Evolutionary conservation across 495 filamentous ascomycete species (phyloP), one percentile per base, ranked within the genome.

Genomic region (Lasiosphaeria hispida): DNA sequence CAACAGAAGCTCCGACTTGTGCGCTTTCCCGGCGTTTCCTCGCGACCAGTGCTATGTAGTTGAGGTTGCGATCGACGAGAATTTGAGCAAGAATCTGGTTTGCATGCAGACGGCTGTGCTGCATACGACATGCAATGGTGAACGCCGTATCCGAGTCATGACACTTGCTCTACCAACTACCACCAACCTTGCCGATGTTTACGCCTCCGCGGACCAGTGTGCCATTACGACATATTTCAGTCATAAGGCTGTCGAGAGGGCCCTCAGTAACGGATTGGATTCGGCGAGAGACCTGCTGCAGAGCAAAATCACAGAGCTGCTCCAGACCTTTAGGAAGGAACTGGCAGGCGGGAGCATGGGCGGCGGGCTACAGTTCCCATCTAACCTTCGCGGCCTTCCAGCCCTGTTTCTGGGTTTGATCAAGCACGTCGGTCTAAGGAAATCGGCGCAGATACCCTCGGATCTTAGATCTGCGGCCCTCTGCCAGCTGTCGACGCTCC

Each of bases 31-130:
- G 1, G 94, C 95, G 5, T 97, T 98, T 79, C 94, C 94, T 15
- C 85, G 94, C 68, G 94, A 98, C 68, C 94, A 98, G 68, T 89
- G 88, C 45, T 98, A 97, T 69, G 94, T 97, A n/a, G 94, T 98
- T 37, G 94, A 98, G 68, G 95, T 98, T 53, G 93, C 94, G 7
- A 97, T 98, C 60, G 94, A 98, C 70, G 94, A 98, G 75, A 90
- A 85, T 37, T 77, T 98, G 55, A 85, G 85, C n/a, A 96, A 96
- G 73, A 87, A 87, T n/a, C 86, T 93, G 55, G 88, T 96, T 17
- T 97, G 92, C 75, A 75, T 98, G 79, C 94, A 98, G 70, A 87
- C 92, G n/a, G 95, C 93, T 41, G 92, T 98, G 10, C 83, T 98
- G 37, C 95, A 97, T 72, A 98, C 94, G 34, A 97, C 91, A 7